A percentile compares a stretch with the other conserved stretches of the same genome.
These are phyloP conservation scores for Apophysomyces elegans DNA, from an alignment of 371 early-diverging fungal species.

Conservation along the genomic window DNA sequence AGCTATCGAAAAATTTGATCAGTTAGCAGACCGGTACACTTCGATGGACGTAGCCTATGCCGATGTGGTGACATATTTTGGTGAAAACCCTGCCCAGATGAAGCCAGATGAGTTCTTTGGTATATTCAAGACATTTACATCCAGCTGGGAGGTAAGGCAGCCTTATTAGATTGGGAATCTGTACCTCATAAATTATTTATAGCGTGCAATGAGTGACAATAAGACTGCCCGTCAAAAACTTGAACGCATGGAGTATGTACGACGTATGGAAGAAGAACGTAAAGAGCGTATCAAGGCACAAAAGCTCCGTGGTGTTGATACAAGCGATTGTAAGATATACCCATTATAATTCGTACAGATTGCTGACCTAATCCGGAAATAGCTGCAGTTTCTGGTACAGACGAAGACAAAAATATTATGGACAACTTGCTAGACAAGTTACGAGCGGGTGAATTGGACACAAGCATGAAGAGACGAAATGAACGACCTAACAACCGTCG, in stretches of 20 bases:
- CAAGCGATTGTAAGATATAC: slow-evolving; percentile 38
- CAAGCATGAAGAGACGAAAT: slow-evolving; percentile 59
- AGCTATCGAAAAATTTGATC: slow-evolving; percentile 52
- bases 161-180: neutral
- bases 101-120: slow-evolving; percentile 92
- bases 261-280: slow-evolving; percentile 48
- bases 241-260: slow-evolving; percentile 47
- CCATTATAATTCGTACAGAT: slow-evolving; percentile 1
- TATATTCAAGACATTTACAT: slow-evolving; percentile 80
- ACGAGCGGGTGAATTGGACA: slow-evolving; percentile 72
- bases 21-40: slow-evolving; percentile 54
- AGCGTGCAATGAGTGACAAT: slow-evolving; percentile 58
- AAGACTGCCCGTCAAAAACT: slow-evolving; percentile 44
- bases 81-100: slow-evolving; percentile 80
- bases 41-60: slow-evolving; percentile 71
- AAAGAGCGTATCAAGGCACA: slow-evolving; percentile 48
- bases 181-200: neutral
- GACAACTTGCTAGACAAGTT: slow-evolving; percentile 81
- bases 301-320: slow-evolving; percentile 52
- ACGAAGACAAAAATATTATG: slow-evolving; percentile 79
- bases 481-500: slow-evolving; percentile 36
- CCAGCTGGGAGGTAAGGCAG: slow-evolving; percentile 64
- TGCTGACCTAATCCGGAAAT: slow-evolving; percentile 12
- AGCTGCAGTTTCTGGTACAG: slow-evolving; percentile 44
- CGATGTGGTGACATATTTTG: slow-evolving; percentile 75